Evolutionary conservation across 495 filamentous ascomycete genomes (phyloP), one percentile per base, ranked within the genome.

Genomic region (Aspergillus diversus): DNA sequence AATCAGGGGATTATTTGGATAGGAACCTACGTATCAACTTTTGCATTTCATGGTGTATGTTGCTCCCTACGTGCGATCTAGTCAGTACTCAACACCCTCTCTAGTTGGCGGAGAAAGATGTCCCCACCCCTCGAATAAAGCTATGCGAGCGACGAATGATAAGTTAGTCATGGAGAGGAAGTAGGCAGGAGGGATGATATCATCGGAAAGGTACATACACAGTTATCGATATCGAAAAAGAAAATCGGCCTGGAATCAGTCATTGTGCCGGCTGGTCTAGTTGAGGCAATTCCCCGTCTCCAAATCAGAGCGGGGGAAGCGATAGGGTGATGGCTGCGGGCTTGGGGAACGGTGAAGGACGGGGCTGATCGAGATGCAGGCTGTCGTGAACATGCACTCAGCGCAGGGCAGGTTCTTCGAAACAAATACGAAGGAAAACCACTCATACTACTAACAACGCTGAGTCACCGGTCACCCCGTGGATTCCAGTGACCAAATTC

Each of bases 181-280:
- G 11, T 16, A 12, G 27, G 11, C n/a, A 17, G 5, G 9, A 11
- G n/a, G 16, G 33, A 27, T 63, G 7, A 37, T 13, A 57, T 53
- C 21, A 27, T 27, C 21, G 21, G 2, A 27, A 27, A 27, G 21
- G 33, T 16, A 83, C 85, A 64, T 81, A 90, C 87, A 77, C 96
- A 98, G 69, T 99, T 99, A 83, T 99, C 96, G 72, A 99, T 97
- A 70, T 99, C 96, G 65, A 93, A 92, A 75, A 93, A 94, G 77
- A 93, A 90, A 5, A 92, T 81, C 0, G 87, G 85, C 49, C 86
- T 73, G 57, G 73, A 63, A 64, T 81, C 77, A 62, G 60, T n/a
- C 33, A 59, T 63, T 63, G 37, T 57, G n/a, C 33, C 48, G 53
- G 39, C 55, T 33, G 27, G 11, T 51, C 46, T 51, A 16, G 7